Base-by-base conservation (phyloP, 2,329 filamentous ascomycete species). In the Ophiocordyceps camponoti-floridani region DNA sequence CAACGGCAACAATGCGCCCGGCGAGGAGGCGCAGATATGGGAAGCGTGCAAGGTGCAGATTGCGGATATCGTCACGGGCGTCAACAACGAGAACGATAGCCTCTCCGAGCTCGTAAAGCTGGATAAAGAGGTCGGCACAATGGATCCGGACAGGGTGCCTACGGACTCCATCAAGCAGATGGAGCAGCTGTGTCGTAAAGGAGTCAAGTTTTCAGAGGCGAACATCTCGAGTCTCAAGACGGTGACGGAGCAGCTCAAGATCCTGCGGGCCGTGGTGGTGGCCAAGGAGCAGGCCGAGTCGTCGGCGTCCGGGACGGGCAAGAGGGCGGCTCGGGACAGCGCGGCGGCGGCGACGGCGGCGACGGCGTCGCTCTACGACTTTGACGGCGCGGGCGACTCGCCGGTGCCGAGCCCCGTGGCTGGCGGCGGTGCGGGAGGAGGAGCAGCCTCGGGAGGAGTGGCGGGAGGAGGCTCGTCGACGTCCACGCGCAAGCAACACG, bases 21-120 rank as follows among this genome's bases (percentile, higher is more conserved):
- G 65, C 27, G 65, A 68, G 49, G 65, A 68, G 50, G 61, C 58
- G 9, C 57, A 63, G 42, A 59, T 67, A 6, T 68, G 65, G 65
- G 63, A 67, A 31, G 50, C 54, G 1, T 62, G 58, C 51, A 65
- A 66, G 47, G 53, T 52, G 4, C 61, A 64, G 42, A 53, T 67
- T 28, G 52, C 54, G 33, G 65, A 68, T 16, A 59, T 65, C 27
- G 58, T 68, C 4, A 50, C 48, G 4, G 58, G 59, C 28, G 57
- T 68, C 56, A 66, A 68, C 47, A 53, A 56, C 28, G 65, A 68
- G 46, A 66, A 65, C 40, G 59, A 64, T 46, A 65, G 58, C 49
- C 57, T 68, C 28, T 47, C 48, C 13, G 54, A 64, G 47, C 59
- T 68, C 13, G 57, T 67, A 43, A 51, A 53, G 18, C 53, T 65